Evolutionary conservation across 495 filamentous ascomycete species (phyloP).

Genomic region (Talaromyces thailandensis): DNA sequence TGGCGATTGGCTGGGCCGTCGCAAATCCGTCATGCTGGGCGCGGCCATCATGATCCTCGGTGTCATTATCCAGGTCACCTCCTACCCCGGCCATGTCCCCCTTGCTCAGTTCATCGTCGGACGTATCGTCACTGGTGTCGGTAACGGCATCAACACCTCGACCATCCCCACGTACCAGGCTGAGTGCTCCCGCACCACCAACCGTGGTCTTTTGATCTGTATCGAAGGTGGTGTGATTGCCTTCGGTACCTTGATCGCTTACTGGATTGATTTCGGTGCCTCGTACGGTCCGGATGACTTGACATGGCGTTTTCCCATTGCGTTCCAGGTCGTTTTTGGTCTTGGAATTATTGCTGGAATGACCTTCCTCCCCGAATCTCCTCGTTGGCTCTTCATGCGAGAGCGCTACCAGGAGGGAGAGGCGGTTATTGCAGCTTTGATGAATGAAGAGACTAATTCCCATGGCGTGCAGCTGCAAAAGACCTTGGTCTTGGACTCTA

Average conservation of each 20-base stretch:
- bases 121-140: constrained; percentile 63
- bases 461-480: constrained; percentile 30
- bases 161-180: constrained; percentile 79
- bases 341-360: constrained; percentile 56
- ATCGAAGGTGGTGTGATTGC: constrained; percentile 76
- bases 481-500: constrained; percentile 52
- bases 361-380: constrained; percentile 64
- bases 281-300: constrained; percentile 53
- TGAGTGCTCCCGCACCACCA: constrained; percentile 64
- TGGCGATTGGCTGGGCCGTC: constrained; percentile 60
- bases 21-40: constrained; percentile 44
- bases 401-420: constrained; percentile 61
- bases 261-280: constrained; percentile 80
- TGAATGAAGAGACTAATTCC: background rate
- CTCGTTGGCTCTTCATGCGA: constrained; percentile 63
- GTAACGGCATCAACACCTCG: constrained; percentile 71
- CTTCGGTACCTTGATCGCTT: constrained; percentile 66
- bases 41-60: constrained; percentile 74
- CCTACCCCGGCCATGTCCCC: constrained; percentile 33
- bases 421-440: constrained; percentile 49
- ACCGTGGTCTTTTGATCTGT: constrained; percentile 75
- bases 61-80: constrained; percentile 64
- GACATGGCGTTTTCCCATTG: constrained; percentile 74
- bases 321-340: constrained; percentile 71
- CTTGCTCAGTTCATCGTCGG: constrained; percentile 68